Conservation (phyloP, 2,329 filamentous ascomycete genomes). For the Claviceps pazoutovae region DNA sequence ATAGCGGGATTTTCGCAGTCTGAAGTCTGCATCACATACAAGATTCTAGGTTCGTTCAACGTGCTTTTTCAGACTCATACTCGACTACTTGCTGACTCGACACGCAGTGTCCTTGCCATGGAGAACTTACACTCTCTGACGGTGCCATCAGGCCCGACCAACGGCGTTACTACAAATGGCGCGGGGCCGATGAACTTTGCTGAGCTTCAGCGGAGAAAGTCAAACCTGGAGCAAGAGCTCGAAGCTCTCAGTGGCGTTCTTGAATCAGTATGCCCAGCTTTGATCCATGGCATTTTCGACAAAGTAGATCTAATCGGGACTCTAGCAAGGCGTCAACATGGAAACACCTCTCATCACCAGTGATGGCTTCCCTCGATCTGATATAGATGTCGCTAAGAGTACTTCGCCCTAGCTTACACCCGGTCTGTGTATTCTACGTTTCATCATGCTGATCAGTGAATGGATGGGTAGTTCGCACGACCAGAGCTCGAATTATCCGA, state of each 20-base stretch:
- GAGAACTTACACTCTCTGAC: constrained; percentile 44
- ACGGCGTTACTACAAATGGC: constrained; percentile 45
- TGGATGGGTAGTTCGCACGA: constrained; percentile 64
- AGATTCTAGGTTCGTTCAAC: neutral
- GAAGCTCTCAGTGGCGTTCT: constrained; percentile 72
- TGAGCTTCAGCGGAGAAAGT: constrained; percentile 74
- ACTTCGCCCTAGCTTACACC: constrained; percentile 34
- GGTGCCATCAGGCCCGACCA: constrained; percentile 60
- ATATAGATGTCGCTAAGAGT: constrained; percentile 94
- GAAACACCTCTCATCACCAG: constrained; percentile 71
- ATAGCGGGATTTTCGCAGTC: neutral
- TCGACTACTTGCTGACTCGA: neutral
- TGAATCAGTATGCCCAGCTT: constrained; percentile 55
- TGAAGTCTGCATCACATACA: neutral
- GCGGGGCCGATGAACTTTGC: constrained; percentile 53
- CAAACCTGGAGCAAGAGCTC: constrained; percentile 73
- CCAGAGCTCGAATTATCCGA: constrained; percentile 74
- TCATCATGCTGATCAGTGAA: constrained; percentile 7
- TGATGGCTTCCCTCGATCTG: constrained; percentile 84
- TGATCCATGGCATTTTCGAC: no score
- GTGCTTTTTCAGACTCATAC: neutral
- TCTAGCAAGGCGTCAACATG: constrained; percentile 85
- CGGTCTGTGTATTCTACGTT: neutral
- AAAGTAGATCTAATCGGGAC: constrained; percentile 9
- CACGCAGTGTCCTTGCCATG: constrained; percentile 23